Base-by-base conservation (phyloP, 179 eudicot species). In the Corrigiola litoralis region DNA sequence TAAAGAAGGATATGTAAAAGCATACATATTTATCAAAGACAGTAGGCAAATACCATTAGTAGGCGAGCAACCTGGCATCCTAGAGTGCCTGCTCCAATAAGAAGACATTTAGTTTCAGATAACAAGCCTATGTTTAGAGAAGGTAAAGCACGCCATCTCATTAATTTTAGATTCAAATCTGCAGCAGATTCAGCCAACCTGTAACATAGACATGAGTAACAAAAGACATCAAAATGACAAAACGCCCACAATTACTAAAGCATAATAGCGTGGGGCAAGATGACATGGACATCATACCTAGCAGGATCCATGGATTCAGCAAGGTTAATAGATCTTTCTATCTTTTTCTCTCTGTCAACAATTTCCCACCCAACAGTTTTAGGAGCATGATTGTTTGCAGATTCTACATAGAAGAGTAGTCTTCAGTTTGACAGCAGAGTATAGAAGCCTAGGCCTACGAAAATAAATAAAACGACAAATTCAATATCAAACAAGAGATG, bases 41-140 rank as follows among this genome's bases (percentile, higher is more conserved):
- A 40, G 37, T 32, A 28, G 50, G 25, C 31, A 66, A 85, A 76
- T 78, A 92, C 98, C 98, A 92, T 84, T 58, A 92, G 87, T 80
- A 82, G 83, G 48, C 97, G 95, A 75, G 98, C 97, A 70, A 92
- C 98, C 78, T 92, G 95, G 78, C 98, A 92, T 68, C 98, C 98
- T 70, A 92, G 94, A 54, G 98, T 87, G 64, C 98, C 98, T 18
- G 97, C 98, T 57, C 98, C 98, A 42, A 92, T 71, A 53, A 92
- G 95, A 65, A 92, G 97, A 73, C 98, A 92, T 80, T 80, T 87
- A 21, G 86, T 79, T 41, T 78, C 45, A 57, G 97, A 81, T 69
- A 92, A 74, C 34, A 79, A 65, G 42, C 71, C 72, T 41, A 90
- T 81, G 72, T 90, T 65, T 66, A 92, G 60, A 49, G 98, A 90